Percentiles rank a stretch among this genome's conserved stretches.
These are phyloP conservation scores for Auxenochlorella protothecoides DNA, from an alignment of 139 green algal genomes.

Conservation along the genomic window DNA sequence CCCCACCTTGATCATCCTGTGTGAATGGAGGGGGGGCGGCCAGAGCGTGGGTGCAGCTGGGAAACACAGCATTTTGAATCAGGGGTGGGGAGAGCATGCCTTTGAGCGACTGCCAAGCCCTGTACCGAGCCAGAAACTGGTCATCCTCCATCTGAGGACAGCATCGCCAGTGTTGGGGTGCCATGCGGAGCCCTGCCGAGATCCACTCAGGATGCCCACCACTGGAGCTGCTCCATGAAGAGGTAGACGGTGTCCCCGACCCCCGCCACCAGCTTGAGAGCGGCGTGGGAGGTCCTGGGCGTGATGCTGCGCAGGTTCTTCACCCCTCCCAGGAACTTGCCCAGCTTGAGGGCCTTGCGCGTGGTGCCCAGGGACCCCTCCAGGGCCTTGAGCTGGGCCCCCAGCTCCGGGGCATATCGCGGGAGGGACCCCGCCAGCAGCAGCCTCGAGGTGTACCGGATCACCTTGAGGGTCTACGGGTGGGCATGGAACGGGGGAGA, in stretches of 20 bases:
- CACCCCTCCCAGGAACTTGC: slow-evolving; percentile 65
- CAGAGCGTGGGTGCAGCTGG: not conserved
- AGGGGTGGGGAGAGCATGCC: too few species aligned
- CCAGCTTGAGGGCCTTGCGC: slow-evolving; percentile 66
- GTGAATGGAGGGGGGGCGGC: not conserved
- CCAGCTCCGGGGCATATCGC: slow-evolving; percentile 16
- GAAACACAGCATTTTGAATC: too few species aligned
- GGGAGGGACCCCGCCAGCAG: slow-evolving; percentile 31
- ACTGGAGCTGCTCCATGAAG: slow-evolving; percentile 69
- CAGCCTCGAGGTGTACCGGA: slow-evolving; percentile 54
- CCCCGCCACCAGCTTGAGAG: slow-evolving; percentile 46
- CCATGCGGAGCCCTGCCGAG: not conserved
- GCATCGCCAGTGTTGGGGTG: not conserved
- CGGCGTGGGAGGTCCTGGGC: slow-evolving; percentile 3
- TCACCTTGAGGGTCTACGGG: slow-evolving; percentile 37
- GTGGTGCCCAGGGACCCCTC: slow-evolving; percentile 20
- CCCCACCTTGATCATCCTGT: not conserved
- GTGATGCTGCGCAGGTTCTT: slow-evolving; percentile 43
- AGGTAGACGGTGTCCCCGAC: slow-evolving; percentile 63
- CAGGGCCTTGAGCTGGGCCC: slow-evolving; percentile 36
- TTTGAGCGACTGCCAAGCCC: not conserved
- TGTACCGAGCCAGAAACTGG: not conserved
- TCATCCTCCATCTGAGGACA: not conserved
- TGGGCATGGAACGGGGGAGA: not conserved
- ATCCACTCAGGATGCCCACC: slow-evolving; percentile 16